Base-by-base conservation (phyloP, 75 land plant genomes). In the Sequoia sempervirens region DNA sequence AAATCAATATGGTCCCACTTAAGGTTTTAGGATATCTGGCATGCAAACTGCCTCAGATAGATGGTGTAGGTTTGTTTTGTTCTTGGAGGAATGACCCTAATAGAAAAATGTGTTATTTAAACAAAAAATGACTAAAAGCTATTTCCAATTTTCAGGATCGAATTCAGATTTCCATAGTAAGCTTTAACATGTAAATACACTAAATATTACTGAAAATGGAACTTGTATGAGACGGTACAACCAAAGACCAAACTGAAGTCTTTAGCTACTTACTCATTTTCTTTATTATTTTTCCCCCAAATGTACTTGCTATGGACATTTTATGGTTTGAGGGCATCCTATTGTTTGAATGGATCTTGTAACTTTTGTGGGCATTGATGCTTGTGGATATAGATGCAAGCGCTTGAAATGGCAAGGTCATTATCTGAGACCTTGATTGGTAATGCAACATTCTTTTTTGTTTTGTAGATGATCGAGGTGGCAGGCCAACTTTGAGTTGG, bases 401-500 rank as follows among this genome's bases (percentile, higher is more conserved):
- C n/a, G 23, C n/a, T 66, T n/a, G 8, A 47, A 47, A 30, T 66
- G n/a, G 5, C 20, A 23, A 66, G 30, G n/a, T n/a, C 69, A 66
- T 75, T 38, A 41, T 38, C n/a, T 75, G 28, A 46, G 43, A 5
- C 79, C 73, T 52, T 81, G 3, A 2, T 17, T 53, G 0, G 82
- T 72, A 32, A 81, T 36, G 17, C 34, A 54, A 81, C 20, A 73
- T 30, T 1, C 32, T 64, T 23, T 9, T 81, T 81, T 13, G 10
- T 81, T 81, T 72, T 81, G 80, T 75, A 81, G 82, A 81, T 54
- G 41, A 37, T 82, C 50, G 80, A n/a, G 46, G 61, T 20, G 30
- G 46, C 56, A 34, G 72, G 28, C 84, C 83, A 15, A 75, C 87
- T 70, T 30, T 85, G 40, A 85, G 40, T 23, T 87, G 88, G 88